Percentiles rank a stretch among this genome's conserved stretches.
Evolutionary conservation across 78 protist genomes (phyloP).

Genomic region (Speleostelium caveatum): DNA sequence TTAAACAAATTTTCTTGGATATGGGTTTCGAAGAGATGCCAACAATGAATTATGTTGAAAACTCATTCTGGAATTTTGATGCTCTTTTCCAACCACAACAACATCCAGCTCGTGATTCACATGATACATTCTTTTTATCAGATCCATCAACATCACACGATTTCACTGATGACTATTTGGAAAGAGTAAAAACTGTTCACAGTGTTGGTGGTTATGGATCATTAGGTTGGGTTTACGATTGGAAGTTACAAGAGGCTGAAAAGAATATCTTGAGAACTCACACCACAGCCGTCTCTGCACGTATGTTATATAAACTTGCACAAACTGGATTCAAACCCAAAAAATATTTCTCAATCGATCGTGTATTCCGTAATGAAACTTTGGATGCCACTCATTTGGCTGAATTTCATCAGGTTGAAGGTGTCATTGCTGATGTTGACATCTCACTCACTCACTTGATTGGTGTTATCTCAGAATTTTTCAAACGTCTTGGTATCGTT

Average conservation of each 20-base stretch:
- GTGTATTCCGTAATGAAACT: conserved; percentile 99
- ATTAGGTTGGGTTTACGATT: conserved; percentile 93
- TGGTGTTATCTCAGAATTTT: conserved; percentile 95
- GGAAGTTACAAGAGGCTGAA: conserved; percentile 95
- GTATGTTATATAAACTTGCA: conserved; percentile 94
- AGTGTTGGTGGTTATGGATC: conserved; percentile 95
- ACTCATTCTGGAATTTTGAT: conserved; percentile 99
- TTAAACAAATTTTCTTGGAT: conserved; percentile 96
- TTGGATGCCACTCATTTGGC: conserved; percentile 99
- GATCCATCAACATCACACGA: conserved; percentile 71
- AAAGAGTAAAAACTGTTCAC: conserved; percentile 92
- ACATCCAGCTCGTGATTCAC: conserved; percentile 99
- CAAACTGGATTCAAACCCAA: conserved; percentile 85
- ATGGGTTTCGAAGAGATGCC: conserved; percentile 99
- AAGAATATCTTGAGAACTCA: conserved; percentile 99
- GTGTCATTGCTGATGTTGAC: conserved; percentile 94
- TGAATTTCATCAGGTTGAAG: conserved; percentile 99
- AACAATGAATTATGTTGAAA: conserved; percentile 96
- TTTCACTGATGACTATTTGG: conserved; percentile 93
- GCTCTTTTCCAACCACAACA: conserved; percentile 99
- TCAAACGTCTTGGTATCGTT: conserved; percentile 88
- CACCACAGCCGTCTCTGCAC: conserved; percentile 99
- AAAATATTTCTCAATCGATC: conserved; percentile 98
- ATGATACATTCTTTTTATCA: conserved; percentile 99
- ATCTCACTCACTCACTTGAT: conserved; percentile 96